phyloP scores from a whole-genome alignment of 768 basidiomycete species.

The Daedaleopsis nitida region DNA sequence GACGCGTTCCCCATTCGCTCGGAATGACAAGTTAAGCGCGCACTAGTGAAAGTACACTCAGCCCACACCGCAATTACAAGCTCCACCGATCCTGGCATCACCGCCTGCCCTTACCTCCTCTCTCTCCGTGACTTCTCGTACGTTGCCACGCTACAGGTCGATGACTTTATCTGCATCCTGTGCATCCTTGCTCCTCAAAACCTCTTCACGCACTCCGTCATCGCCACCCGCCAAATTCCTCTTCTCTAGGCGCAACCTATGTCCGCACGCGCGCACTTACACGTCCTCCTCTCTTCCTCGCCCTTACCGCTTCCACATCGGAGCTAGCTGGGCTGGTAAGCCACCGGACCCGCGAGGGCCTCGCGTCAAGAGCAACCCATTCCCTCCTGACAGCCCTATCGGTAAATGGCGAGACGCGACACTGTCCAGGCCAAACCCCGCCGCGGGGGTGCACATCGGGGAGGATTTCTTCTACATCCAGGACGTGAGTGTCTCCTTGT shows the following conservation, averaged over 20 bases:
- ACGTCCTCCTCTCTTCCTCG: constrained; percentile 36
- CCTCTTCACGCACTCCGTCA: constrained; percentile 7
- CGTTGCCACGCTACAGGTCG: neutral
- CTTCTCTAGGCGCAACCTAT: neutral
- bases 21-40: too few relatives aligned
- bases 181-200: constrained; percentile 8
- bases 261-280: constrained; percentile 13
- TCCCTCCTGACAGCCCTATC: constrained; percentile 57
- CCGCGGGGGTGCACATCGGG: constrained; percentile 45
- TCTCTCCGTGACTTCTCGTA: neutral
- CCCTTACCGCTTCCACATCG: constrained; percentile 75
- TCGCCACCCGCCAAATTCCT: neutral
- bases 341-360: constrained; percentile 42
- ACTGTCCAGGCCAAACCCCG: constrained; percentile 47
- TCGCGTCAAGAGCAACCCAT: constrained; percentile 45
- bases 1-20: neutral
- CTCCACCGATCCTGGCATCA: too few relatives aligned
- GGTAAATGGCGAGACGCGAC: constrained; percentile 71
- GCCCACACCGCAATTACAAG: too few relatives aligned
- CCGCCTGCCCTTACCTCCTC: neutral
- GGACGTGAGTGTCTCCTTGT: constrained; percentile 48
- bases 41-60: neutral
- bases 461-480: constrained; percentile 71
- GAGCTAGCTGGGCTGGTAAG: constrained; percentile 79
- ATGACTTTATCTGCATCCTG: constrained; percentile 6